Evolutionary conservation across 805 yeast genomes (phyloP), one percentile per base, ranked within the genome.

Genomic region (Monosporozyma unispora): DNA sequence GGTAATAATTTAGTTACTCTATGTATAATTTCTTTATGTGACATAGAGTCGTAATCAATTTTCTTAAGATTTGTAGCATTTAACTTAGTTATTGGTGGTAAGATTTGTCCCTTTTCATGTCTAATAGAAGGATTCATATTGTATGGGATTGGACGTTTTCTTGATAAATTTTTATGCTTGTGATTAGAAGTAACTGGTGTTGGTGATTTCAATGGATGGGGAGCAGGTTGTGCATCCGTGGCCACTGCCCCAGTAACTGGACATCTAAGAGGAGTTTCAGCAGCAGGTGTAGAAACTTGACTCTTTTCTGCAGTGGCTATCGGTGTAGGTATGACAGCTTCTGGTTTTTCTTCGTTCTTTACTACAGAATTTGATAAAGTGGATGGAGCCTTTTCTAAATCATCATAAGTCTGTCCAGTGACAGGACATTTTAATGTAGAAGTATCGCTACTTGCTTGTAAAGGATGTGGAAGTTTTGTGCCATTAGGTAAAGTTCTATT

Each of bases 1-100:
- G 90, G 90, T 44, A 83, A 57, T 47, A 70, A 66, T 49, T 68
- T 68, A 53, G 75, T 48, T 52, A 69, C 49, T 60, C 67, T 49
- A 8, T 55, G 48, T 23, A 56, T 51, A 8, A 64, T 57, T 52
- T 65, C 62, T 10, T 58, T 57, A 31, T 54, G 40, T 23, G 54
- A 42, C 44, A 52, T 22, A n/a, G 51, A 38, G 19, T 40, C 51
- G 21, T 47, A 44, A 35, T 46, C 42, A 31, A 42, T 7, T 45
- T 19, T 45, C 12, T 28, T 45, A 37, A 35, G 39, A 18, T 35
- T 22, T 18, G 39, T 18, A 19, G 39, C 14, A 35, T 18, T 35
- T 35, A 39, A 21, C 14, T 22, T 39, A 9, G 25, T 12, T 11
- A 22, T 12, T 10, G 45, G 45, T 42, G 45, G 45, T 27, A 42